Conservation (phyloP, 202 grass and related monocot species). For the Dendrocalamus latiflorus region DNA sequence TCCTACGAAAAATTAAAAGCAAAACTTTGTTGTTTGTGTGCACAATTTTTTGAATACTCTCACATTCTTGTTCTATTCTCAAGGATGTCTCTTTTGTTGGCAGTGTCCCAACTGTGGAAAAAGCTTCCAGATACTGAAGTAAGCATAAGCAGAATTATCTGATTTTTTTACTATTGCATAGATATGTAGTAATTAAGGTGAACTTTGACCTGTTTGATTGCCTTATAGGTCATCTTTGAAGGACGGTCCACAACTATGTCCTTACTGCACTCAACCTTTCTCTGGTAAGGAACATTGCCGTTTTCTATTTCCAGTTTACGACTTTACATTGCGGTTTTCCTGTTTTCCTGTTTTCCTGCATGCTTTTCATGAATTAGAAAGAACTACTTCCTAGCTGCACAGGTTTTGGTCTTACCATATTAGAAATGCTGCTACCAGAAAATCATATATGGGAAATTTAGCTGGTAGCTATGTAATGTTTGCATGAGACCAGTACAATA, state of each 20-base stretch:
- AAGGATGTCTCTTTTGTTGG: conserved; percentile 15
- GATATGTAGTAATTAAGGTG: neutral
- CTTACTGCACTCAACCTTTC: conserved; percentile 77
- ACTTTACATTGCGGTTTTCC: neutral
- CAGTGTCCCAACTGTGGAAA: conserved; percentile 78
- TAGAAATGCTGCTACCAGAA: neutral
- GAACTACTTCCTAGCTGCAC: neutral
- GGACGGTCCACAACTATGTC: conserved; percentile 64
- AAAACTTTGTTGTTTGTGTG: neutral
- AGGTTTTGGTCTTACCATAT: neutral
- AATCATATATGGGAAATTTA: neutral
- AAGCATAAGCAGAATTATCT: conserved; percentile 12
- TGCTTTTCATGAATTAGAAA: neutral
- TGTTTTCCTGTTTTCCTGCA: neutral
- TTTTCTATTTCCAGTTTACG: neutral
- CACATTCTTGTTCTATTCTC: neutral
- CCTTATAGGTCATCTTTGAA: conserved; percentile 61
- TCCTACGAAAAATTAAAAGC: neutral
- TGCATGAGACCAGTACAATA: neutral
- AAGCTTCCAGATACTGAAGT: conserved; percentile 68
- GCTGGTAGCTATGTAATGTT: neutral
- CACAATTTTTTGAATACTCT: neutral
- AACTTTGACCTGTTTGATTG: conserved; percentile 11
- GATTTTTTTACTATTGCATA: neutral
- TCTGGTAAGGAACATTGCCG: conserved; percentile 39